phyloP scores from a whole-genome alignment of 805 yeast species.

The Schizosaccharomyces lindneri region DNA sequence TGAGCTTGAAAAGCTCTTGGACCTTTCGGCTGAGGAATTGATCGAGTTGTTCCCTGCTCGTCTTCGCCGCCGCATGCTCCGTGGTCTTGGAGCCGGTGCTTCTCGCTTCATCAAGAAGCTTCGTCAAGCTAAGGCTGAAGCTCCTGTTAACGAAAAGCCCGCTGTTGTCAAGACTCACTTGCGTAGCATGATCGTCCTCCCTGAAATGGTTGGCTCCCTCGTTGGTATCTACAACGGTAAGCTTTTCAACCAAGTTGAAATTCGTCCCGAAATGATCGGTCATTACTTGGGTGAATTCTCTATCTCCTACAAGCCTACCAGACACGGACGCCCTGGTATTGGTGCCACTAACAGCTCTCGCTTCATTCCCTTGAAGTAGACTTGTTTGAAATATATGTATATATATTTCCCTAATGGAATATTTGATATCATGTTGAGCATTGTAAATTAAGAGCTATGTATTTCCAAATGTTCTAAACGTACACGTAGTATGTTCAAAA shows the following conservation, averaged over 20 bases:
- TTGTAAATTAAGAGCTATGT: no score
- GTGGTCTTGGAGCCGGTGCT: slow-evolving; percentile 90
- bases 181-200: slow-evolving; percentile 95
- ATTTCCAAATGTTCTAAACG: no score
- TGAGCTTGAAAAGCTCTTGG: slow-evolving; percentile 80
- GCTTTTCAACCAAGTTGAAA: slow-evolving; percentile 95
- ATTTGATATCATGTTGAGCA: no score
- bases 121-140: slow-evolving; percentile 85
- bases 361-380: slow-evolving; percentile 12
- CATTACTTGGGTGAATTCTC: slow-evolving; percentile 99
- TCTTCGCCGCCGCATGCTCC: slow-evolving; percentile 98
- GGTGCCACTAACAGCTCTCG: slow-evolving; percentile 29
- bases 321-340: slow-evolving; percentile 95
- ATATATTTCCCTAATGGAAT: neutral
- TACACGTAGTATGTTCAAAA: no score
- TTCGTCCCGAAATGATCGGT: slow-evolving; percentile 99
- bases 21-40: slow-evolving; percentile 88
- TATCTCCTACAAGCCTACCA: slow-evolving; percentile 96
- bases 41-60: slow-evolving; percentile 91
- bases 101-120: slow-evolving; percentile 90
- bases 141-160: slow-evolving; percentile 81
- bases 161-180: slow-evolving; percentile 94
- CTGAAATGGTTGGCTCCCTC: slow-evolving; percentile 99
- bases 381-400: neutral
- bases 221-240: slow-evolving; percentile 99